Evolutionary conservation across 495 filamentous ascomycete genomes (phyloP).

Genomic region (Penicillium flavigenum): DNA sequence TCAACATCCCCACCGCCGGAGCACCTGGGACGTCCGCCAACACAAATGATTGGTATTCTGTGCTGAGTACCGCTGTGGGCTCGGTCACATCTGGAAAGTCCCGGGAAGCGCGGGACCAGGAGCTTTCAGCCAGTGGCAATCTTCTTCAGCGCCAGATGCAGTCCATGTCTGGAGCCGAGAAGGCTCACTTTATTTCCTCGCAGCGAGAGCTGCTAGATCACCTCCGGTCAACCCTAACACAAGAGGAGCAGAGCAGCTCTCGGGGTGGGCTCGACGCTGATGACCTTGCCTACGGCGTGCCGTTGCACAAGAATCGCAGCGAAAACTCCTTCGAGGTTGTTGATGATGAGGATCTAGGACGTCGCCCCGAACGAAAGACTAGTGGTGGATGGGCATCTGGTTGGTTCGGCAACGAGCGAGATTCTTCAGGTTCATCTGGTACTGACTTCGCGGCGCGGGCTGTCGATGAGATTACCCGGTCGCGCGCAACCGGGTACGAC

Average conservation of each 20-base stretch:
- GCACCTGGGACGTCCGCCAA: constrained; percentile 5
- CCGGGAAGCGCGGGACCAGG: constrained; percentile 50
- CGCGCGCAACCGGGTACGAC: constrained; percentile 25
- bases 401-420: constrained; percentile 39
- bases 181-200: constrained; percentile 65
- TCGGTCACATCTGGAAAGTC: constrained; percentile 45
- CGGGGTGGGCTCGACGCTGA: constrained; percentile 42
- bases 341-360: constrained; percentile 62
- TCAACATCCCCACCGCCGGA: constrained; percentile 66
- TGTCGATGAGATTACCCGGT: constrained; percentile 25
- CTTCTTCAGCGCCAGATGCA: constrained; percentile 67
- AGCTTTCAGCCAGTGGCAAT: constrained; percentile 57
- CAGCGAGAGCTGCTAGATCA: constrained; percentile 71
- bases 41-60: constrained; percentile 64
- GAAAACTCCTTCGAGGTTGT: constrained; percentile 83
- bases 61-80: constrained; percentile 64
- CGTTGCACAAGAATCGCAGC: constrained; percentile 67
- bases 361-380: constrained; percentile 22
- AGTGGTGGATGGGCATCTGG: constrained; percentile 39
- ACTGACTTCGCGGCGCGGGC: constrained; percentile 35
- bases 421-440: constrained; percentile 32
- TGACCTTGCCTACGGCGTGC: constrained; percentile 48
- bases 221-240: constrained; percentile 70
- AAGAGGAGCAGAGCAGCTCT: constrained; percentile 59
- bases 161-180: constrained; percentile 55